Evolutionary conservation across 164 flowering plant species (phyloP).

Genomic region (Echeveria elegans): DNA sequence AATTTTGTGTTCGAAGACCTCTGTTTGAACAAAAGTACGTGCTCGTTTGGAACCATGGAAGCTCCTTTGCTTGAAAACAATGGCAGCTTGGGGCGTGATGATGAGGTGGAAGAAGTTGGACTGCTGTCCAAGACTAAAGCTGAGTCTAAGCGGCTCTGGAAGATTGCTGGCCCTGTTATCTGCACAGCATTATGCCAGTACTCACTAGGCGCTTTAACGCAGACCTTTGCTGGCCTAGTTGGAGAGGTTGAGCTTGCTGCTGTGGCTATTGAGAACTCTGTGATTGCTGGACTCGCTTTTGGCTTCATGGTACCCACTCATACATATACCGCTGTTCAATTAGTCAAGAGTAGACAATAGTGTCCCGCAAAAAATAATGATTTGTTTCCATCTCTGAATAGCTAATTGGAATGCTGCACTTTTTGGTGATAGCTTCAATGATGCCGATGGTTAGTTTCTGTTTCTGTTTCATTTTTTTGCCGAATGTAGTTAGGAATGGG

Average conservation of each 20-base stretch:
- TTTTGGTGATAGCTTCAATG: too few relatives aligned
- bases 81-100: background rate
- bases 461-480: background rate
- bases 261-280: constrained; percentile 48
- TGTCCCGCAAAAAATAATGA: too few relatives aligned
- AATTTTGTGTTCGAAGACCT: background rate
- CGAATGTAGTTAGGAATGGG: constrained; percentile 54
- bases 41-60: constrained; percentile 5
- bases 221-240: constrained; percentile 35
- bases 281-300: constrained; percentile 41
- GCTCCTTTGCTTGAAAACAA: constrained; percentile 5
- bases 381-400: too few relatives aligned
- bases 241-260: constrained; percentile 50
- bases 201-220: constrained; percentile 48
- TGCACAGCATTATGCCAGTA: constrained; percentile 42
- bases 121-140: constrained; percentile 13
- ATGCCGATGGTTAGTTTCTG: too few relatives aligned
- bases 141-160: constrained; percentile 41
- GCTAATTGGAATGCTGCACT: too few relatives aligned
- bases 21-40: background rate
- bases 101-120: constrained; percentile 9
- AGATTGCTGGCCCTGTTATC: constrained; percentile 43
- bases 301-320: constrained; percentile 48
- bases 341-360: too few relatives aligned
- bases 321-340: background rate